These are phyloP conservation scores for Microcyclospora pomicola DNA, from an alignment of 2,329 filamentous ascomycete genomes.

Conservation along the genomic window DNA sequence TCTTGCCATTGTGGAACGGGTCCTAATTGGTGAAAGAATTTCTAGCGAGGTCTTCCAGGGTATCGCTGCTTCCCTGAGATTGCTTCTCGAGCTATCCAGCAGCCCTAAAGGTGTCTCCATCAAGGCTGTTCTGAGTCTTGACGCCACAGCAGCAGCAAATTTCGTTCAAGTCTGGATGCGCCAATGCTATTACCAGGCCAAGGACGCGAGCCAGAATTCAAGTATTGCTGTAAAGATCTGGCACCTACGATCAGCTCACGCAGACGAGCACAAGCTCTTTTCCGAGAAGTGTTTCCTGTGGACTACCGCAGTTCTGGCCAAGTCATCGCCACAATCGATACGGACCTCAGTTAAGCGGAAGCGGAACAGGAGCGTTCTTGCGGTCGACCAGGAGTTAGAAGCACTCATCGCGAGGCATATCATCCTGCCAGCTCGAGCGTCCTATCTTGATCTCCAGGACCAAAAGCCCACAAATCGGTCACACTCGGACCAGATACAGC, in stretches of 20 bases:
- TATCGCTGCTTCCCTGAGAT: conserved; percentile 5
- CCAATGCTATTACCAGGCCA: conserved; percentile 2
- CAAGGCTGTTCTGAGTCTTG: conserved; percentile 11
- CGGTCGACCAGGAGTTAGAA: conserved; percentile 5
- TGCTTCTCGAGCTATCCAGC: conserved; percentile 10
- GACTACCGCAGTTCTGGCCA: conserved; percentile 8
- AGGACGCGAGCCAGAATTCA: no score
- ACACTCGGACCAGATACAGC: no score
- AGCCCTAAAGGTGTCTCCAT: conserved; percentile 10
- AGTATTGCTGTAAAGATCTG: conserved; percentile 12
- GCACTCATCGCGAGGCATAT: conserved; percentile 28
- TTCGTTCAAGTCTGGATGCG: conserved; percentile 16
- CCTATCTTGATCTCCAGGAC: conserved; percentile 19
- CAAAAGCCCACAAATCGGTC: conserved; percentile 1
- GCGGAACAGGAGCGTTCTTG: conserved; percentile 1
- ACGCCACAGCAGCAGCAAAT: conserved; percentile 8
- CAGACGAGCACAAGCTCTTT: conserved; percentile 15
- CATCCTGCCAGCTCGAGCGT: conserved; percentile 26
- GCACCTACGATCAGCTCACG: conserved; percentile 12
- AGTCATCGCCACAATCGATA: neutral
- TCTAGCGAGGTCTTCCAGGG: conserved; percentile 1
- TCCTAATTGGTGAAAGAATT: conserved; percentile 28
- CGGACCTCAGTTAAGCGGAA: conserved; percentile 10
- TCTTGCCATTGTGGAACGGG: conserved; percentile 49
- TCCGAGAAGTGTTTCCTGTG: conserved; percentile 14